phyloP scores from a whole-genome alignment of 2,329 filamentous ascomycete genomes.

The Verticillium nonalfalfae region DNA sequence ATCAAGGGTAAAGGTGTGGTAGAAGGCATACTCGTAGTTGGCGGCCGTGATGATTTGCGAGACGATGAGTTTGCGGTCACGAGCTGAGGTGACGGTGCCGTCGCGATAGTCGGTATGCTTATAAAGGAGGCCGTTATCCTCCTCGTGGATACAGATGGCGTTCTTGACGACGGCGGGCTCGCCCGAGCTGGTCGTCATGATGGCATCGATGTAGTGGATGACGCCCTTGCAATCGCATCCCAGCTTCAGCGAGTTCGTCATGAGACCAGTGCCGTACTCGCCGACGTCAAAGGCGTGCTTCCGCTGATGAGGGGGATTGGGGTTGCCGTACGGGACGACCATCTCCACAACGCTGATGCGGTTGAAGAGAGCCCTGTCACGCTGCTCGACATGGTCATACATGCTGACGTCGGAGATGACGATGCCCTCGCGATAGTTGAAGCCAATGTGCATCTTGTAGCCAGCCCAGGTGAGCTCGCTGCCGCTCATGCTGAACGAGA shows the following conservation, averaged over 20 bases:
- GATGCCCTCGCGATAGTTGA: slow-evolving; percentile 53
- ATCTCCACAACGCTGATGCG: slow-evolving; percentile 53
- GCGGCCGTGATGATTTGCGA: slow-evolving; percentile 30
- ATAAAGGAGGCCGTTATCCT: slow-evolving; percentile 63
- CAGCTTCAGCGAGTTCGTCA: slow-evolving; percentile 59
- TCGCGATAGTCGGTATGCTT: slow-evolving; percentile 67
- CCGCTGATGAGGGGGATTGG: slow-evolving; percentile 54
- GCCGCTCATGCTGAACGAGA: slow-evolving; percentile 42
- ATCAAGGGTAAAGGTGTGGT: slow-evolving; percentile 57
- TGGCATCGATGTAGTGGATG: slow-evolving; percentile 47
- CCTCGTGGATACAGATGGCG: slow-evolving; percentile 63
- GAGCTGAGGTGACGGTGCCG: slow-evolving; percentile 51
- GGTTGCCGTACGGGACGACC: slow-evolving; percentile 55
- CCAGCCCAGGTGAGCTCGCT: slow-evolving; percentile 14
- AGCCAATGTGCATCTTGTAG: slow-evolving; percentile 54
- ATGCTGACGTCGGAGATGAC: slow-evolving; percentile 32
- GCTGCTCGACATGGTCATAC: slow-evolving; percentile 37
- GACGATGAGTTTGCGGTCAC: slow-evolving; percentile 2
- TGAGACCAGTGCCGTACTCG: slow-evolving; percentile 57
- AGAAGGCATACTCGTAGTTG: slow-evolving; percentile 67
- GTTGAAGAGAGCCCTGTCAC: slow-evolving; percentile 36
- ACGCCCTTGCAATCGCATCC: slow-evolving; percentile 65
- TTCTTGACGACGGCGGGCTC: slow-evolving; percentile 45
- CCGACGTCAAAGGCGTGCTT: slow-evolving; percentile 67
- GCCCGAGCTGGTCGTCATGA: slow-evolving; percentile 47